phyloP scores from a whole-genome alignment of 129 eudicot genomes.

The Solidago caesia region DNA sequence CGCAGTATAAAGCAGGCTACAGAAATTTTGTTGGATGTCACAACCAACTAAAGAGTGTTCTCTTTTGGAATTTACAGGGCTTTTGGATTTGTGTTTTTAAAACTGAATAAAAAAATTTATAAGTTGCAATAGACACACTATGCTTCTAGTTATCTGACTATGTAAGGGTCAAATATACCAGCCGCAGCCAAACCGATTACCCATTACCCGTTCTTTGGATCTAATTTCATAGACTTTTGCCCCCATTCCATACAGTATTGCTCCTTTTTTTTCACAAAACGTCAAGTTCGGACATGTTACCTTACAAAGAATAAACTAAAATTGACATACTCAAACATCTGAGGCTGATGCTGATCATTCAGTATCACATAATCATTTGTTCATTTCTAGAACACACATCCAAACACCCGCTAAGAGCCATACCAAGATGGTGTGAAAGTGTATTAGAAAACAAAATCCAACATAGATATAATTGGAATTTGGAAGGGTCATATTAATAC shows the following conservation, averaged over 20 bases:
- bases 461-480: conserved; percentile 11
- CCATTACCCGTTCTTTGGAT: no score
- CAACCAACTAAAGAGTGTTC: background rate
- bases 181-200: no score
- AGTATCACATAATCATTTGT: background rate
- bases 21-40: background rate
- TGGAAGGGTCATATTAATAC: conserved; percentile 35
- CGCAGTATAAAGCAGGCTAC: conserved; percentile 4
- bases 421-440: background rate
- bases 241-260: no score
- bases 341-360: background rate
- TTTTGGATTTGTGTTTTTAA: background rate
- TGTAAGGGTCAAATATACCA: no score
- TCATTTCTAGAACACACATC: background rate
- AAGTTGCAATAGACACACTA: no score
- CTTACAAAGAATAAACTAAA: no score
- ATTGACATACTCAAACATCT: no score
- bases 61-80: background rate
- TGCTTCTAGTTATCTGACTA: no score
- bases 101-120: no score
- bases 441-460: background rate
- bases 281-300: no score
- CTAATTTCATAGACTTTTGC: no score
- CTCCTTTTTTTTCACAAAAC: no score
- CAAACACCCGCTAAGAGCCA: background rate